Conservation (phyloP, 306 rosid genomes). For the Canavalia ensiformis region DNA sequence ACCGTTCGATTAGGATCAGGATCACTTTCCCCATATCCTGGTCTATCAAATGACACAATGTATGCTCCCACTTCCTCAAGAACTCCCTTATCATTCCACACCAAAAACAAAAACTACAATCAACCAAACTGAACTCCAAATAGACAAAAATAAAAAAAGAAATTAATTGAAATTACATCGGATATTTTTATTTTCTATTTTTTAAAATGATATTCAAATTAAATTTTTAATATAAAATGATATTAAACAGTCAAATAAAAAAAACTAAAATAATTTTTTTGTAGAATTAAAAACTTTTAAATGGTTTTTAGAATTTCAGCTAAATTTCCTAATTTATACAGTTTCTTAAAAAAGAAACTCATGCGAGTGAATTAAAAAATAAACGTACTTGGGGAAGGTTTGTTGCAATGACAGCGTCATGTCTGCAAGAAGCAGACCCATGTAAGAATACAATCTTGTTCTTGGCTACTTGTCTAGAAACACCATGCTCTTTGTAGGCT, state of each 20-base stretch:
- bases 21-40: conserved; percentile 68
- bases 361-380: too few relatives aligned
- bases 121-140: neutral
- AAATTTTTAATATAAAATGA: too few relatives aligned
- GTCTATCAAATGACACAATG: conserved; percentile 59
- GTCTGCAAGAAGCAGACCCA: conserved; percentile 44
- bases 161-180: too few relatives aligned
- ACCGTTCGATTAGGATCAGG: conserved; percentile 47
- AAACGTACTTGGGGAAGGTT: neutral
- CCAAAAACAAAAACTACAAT: neutral
- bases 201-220: too few relatives aligned
- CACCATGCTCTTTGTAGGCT: conserved; percentile 75
- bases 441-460: conserved; percentile 63
- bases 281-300: too few relatives aligned
- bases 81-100: conserved; percentile 48
- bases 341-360: too few relatives aligned
- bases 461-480: conserved; percentile 55
- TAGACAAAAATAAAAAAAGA: too few relatives aligned
- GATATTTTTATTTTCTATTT: too few relatives aligned
- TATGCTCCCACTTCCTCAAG: conserved; percentile 52
- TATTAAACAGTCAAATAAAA: too few relatives aligned
- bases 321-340: too few relatives aligned
- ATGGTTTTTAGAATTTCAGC: too few relatives aligned
- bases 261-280: too few relatives aligned
- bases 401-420: conserved; percentile 38